Evolutionary conservation across 352 stramenopile genomes (phyloP).

Genomic region (Globisporangium cystogenes): DNA sequence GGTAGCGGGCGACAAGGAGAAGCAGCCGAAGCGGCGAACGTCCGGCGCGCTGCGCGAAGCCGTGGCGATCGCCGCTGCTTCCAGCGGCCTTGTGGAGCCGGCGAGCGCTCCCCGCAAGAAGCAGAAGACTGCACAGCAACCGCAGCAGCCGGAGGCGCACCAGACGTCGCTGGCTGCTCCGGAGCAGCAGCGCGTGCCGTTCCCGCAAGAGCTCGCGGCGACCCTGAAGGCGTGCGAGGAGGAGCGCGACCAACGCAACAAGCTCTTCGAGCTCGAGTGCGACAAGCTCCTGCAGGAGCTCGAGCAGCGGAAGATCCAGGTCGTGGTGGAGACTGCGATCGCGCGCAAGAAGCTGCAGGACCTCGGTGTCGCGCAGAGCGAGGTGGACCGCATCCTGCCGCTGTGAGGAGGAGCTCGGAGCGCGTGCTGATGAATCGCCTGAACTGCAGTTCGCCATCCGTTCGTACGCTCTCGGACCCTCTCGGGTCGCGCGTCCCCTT

Average conservation of each 20-base stretch:
- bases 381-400: slow-evolving; percentile 17
- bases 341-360: slow-evolving; percentile 45
- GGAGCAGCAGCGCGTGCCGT: neutral
- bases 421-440: neutral
- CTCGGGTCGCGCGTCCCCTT: neutral
- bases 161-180: neutral
- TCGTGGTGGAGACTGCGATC: slow-evolving; percentile 17
- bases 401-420: slow-evolving; percentile 2
- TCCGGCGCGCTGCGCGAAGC: slow-evolving; percentile 5
- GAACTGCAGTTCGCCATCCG: neutral
- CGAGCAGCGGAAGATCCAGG: slow-evolving; percentile 16
- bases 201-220: slow-evolving; percentile 9
- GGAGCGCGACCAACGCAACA: slow-evolving; percentile 14
- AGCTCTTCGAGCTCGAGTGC: slow-evolving; percentile 15
- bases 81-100: neutral
- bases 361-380: slow-evolving; percentile 11
- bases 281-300: slow-evolving; percentile 17
- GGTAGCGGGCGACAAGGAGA: neutral
- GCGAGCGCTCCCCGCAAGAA: slow-evolving; percentile 1
- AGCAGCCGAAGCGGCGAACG: slow-evolving; percentile 11
- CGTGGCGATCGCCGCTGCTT: slow-evolving; percentile 1
- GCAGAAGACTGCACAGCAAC: neutral
- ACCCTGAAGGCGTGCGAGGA: slow-evolving; percentile 12
- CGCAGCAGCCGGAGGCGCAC: neutral
- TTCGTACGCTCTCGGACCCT: neutral